Evolutionary conservation across 352 stramenopile species (phyloP), one percentile per base, ranked within the genome.

Genomic region (Phytophthora ramorum): DNA sequence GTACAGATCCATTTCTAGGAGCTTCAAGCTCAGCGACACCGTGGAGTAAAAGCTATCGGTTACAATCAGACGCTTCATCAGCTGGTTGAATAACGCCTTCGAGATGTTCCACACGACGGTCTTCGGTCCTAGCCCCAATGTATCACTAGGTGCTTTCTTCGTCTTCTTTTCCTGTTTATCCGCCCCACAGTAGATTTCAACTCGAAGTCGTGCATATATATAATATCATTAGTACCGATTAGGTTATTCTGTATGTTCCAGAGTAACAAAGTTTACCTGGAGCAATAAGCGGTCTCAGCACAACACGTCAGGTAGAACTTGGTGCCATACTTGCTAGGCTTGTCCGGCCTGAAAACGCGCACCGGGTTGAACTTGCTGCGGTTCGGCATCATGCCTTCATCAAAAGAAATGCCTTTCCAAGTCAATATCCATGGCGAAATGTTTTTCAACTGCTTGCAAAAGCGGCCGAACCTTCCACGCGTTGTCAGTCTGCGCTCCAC

Each of bases 351-450:
- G 41, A 59, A 73, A 14, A 70, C 40, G 1, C 35, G 26, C 45
- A 77, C 61, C 0, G 59, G 58, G n/a, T 71, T 75, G 61, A 58
- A 67, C 2, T 58, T 59, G 48, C 55, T 65, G 1, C 45, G 35
- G 20, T 58, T 70, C 0, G 53, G 53, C 13, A 76, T 57, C 63
- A 67, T 76, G 0, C 55, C 58, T 46, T 73, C 69, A 7, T 74
- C 59, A 10, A 71, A 71, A 0, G 45, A 66, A 0, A 73, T 55
- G 1, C 48, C 12, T 52, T 58, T 2, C 60, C 60, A 9, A 74
- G 52, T 2, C 49, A 49, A 19, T 66, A 66, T 0, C 66, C 54
- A 0, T 49, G 66, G 2, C 55, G 35, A 35, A 74, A 70, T 12
- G 66, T 74, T 13, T 44, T 70, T 74, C 59, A 2, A 74, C 24